Base-by-base conservation (phyloP, 78 protist species). In the Dictyostelium brefeldianum region DNA sequence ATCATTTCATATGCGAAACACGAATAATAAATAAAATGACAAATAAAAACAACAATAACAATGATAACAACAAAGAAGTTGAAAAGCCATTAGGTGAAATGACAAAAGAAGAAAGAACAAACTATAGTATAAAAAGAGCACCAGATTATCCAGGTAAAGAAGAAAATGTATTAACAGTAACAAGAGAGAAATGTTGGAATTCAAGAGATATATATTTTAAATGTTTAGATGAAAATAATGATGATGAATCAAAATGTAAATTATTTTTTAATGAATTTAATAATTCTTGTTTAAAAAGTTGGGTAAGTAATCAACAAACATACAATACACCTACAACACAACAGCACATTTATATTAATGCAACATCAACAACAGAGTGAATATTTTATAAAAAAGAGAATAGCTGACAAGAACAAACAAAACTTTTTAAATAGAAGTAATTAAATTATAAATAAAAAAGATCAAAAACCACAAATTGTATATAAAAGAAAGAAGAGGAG, bases 301-400 rank as follows among this genome's bases (percentile, higher is more conserved):
- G 92, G 92, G 92, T 87, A 77, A 4, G 92, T 46, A 8, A n/a
- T n/a, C n/a, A n/a, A n/a, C 25, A 17, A 15, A 43, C 43, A 36
- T 36, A 36, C 43, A 36, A 36, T 36, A 36, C n/a, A n/a, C n/a
- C n/a, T 36, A 36, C 43, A 36, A 36, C 2, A 1, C 43, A 36
- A 36, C 43, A 36, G n/a, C n/a, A n/a, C n/a, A n/a, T 2, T 36
- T 36, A 3, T 36, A 36, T 36, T 36, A 36, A 36, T 36, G 2
- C 43, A 36, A 36, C 43, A 36, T 3, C 43, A 36, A 36, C 43
- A 53, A 54, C 54, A 87, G 92, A 36, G 17, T 14, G 84, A 87
- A 31, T 87, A 87, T 54, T 87, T 87, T 64, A 48, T 75, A 29
- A 87, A 87, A 73, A 87, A 87, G n/a, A 87, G 92, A 64, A n/a